Base-by-base conservation (phyloP, 2,329 filamentous ascomycete species). In the Tolypocladium sp. region DNA sequence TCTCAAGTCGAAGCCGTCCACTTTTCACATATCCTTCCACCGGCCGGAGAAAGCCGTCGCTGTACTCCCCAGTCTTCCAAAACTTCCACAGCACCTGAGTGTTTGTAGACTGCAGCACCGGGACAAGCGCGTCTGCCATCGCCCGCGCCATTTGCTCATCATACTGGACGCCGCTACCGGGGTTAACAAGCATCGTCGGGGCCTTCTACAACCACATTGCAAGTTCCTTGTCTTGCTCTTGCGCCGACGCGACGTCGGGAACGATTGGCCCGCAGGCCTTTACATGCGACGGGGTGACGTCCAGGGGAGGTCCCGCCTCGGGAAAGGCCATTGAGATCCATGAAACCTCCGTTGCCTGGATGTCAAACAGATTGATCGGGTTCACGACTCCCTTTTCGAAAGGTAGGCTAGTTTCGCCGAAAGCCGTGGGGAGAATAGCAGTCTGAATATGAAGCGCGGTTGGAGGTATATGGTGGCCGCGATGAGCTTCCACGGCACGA, bases 171-270 rank as follows among this genome's bases (percentile, higher is more conserved):
- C 73, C 67, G 3, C 76, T 80, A 0, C 80, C 79, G 0, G 82
- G 69, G 57, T 79, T 81, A 10, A 82, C 72, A 15, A 82, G 68
- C 0, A 82, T 66, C 0, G 79, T 82, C 2, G 77, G 76, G 0
- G 65, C 67, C 12, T 64, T 63, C 1, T 67, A 66, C 15, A 82
- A 61, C 79, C 79, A 82, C 0, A 53, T 40, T 1, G 71, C 70
- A 35, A 82, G 65, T 44, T 76, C 73, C 0, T 74, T 68, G 49
- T 82, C 79, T 2, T 2, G 67, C 20, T 74, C 68, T n/a, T 65
- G n/a, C n/a, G n/a, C n/a, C n/a, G n/a, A n/a, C n/a, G n/a, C n/a
- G n/a, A n/a, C n/a, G n/a, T n/a, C n/a, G n/a, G n/a, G n/a, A n/a
- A n/a, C n/a, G n/a, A n/a, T n/a, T n/a, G n/a, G n/a, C n/a, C 59